Conservation (phyloP, 352 stramenopile species). For the Phytophthora pseudosyringae region DNA sequence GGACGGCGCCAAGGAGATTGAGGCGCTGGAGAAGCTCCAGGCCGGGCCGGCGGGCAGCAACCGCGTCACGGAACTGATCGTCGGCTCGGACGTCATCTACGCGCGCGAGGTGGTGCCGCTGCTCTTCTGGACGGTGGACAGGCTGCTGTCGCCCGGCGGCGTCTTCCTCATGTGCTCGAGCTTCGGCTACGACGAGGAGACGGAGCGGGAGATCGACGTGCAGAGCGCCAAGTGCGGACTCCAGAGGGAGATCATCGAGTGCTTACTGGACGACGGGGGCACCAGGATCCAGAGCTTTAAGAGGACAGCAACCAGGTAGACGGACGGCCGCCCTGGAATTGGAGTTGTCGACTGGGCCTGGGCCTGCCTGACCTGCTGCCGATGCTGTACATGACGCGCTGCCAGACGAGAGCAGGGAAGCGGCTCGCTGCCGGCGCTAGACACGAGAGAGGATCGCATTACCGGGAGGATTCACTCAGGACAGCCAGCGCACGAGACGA, state of each 20-base stretch:
- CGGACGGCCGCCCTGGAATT: neutral
- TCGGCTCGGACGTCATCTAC: conserved; percentile 85
- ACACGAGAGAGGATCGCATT: conserved; percentile 29
- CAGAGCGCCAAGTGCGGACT: conserved; percentile 60
- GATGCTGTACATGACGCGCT: conserved; percentile 36
- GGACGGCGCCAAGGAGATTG: conserved; percentile 62
- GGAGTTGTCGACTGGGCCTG: conserved; percentile 7
- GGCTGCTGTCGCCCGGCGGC: conserved; percentile 40
- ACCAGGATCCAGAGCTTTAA: conserved; percentile 70
- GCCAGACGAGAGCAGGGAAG: conserved; percentile 30
- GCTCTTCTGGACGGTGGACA: conserved; percentile 83
- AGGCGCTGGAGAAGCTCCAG: conserved; percentile 46
- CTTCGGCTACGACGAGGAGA: conserved; percentile 74
- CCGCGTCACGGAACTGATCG: conserved; percentile 52
- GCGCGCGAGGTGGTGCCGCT: conserved; percentile 65
- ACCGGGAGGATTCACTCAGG: conserved; percentile 27
- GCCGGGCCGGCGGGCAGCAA: conserved; percentile 11
- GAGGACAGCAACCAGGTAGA: conserved; percentile 37
- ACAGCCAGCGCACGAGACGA: conserved; percentile 10
- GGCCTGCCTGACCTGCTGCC: conserved; percentile 31
- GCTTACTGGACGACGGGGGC: conserved; percentile 45
- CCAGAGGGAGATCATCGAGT: conserved; percentile 53
- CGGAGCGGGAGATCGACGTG: conserved; percentile 68
- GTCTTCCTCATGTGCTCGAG: conserved; percentile 84
- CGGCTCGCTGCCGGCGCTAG: conserved; percentile 30